Base-by-base conservation (phyloP, 352 stramenopile species). In the Thalassiosira ordinaria region DNA sequence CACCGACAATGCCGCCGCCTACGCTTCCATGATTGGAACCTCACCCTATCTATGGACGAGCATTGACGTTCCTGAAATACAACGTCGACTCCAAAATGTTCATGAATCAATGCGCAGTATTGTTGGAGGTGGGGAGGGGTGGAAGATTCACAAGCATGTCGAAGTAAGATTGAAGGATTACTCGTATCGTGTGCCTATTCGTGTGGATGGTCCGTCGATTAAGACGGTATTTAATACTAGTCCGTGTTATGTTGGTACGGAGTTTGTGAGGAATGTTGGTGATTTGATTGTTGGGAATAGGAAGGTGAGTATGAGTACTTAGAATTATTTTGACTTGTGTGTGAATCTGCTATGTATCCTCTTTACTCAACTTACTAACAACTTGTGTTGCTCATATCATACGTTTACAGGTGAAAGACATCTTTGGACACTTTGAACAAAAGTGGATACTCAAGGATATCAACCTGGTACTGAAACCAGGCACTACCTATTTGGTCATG, bases 401-500 rank as follows among this genome's bases (percentile, higher is more conserved):
- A 27, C n/a, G n/a, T n/a, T 33, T 37, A n/a, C 29, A 82, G 74
- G 47, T 74, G 46, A 53, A 60, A 33, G 73, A 81, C 52, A 47
- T 75, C 26, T 69, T 76, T 39, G 63, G 60, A 11, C 72, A 80
- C 46, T 86, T 73, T n/a, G 64, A 77, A 68, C 20, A 86, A 11
- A 73, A 76, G 44, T 67, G 18, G 27, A 85, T 91, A 7, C 53
- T 91, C 0, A 61, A 71, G 29, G 60, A 85, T 49, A 61, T 91
- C 5, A 73, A 78, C 20, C 73, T 87, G 22, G 65, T 87, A 37
- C 68, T 91, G 13, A 74, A 78, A 49, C 80, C 82, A 5, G 66
- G 75, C 0, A 88, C 33, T n/a, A 73, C 81, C 4, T 90, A 87
- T 52, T 57, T 91, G 7, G 57, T 91, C 4, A 72, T 91, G 65